A percentile compares a stretch with the other conserved stretches of the same genome.
phyloP scores from a whole-genome alignment of 257 asterid species.

The Fraxinus americana region DNA sequence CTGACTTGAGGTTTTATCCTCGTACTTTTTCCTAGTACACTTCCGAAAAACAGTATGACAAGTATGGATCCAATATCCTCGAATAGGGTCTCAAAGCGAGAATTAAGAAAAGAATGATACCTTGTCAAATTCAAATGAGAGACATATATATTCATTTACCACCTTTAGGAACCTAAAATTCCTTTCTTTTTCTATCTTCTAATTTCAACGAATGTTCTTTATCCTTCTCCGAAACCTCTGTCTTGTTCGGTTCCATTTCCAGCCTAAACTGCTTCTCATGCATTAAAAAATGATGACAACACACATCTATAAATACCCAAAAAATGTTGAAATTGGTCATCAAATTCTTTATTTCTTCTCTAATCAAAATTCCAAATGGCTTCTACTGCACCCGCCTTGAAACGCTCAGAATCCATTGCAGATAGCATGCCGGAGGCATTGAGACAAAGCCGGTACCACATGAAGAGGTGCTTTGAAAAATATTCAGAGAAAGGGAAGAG shows the following conservation, averaged over 20 bases:
- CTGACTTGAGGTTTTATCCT: too few relatives aligned
- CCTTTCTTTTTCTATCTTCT: constrained; percentile 52
- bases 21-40: too few relatives aligned
- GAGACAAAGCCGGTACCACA: constrained; percentile 83
- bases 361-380: constrained; percentile 38
- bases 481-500: constrained; percentile 71
- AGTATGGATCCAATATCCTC: too few relatives aligned
- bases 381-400: constrained; percentile 47
- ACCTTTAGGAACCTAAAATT: constrained; percentile 16
- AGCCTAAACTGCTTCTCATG: constrained; percentile 17
- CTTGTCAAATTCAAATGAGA: constrained; percentile 33
- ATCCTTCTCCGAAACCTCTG: constrained; percentile 28
- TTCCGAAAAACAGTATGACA: too few relatives aligned
- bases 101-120: constrained; percentile 59
- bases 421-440: constrained; percentile 94
- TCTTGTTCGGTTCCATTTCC: constrained; percentile 29
- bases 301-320: constrained; percentile 42
- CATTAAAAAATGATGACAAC: neutral
- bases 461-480: constrained; percentile 86
- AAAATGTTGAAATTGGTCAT: constrained; percentile 13
- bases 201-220: constrained; percentile 45
- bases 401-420: constrained; percentile 66
- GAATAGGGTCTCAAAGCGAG: too few relatives aligned
- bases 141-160: neutral
- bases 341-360: constrained; percentile 8